phyloP scores from a whole-genome alignment of 495 filamentous ascomycete species.

The Annulohypoxylon nitens region DNA sequence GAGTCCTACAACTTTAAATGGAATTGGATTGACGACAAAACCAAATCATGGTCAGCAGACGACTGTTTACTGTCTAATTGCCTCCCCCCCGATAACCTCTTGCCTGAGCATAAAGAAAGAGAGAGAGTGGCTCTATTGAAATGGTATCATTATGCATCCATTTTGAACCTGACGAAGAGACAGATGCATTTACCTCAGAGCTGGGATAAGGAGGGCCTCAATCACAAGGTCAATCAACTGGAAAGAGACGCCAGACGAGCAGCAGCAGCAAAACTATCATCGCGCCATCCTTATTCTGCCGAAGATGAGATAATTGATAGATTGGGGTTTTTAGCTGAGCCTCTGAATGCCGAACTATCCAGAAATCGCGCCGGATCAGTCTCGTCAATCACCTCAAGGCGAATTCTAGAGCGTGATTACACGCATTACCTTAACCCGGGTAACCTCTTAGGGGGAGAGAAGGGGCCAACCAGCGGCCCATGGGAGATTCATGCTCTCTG shows the following conservation, averaged over 20 bases:
- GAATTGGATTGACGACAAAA: conserved; percentile 9
- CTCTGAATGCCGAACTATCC: conserved; percentile 23
- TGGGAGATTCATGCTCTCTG: conserved; percentile 45
- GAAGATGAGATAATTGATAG: conserved; percentile 40
- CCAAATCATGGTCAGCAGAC: not conserved
- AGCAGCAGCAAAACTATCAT: conserved; percentile 28
- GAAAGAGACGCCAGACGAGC: conserved; percentile 20
- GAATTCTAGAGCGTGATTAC: conserved; percentile 18
- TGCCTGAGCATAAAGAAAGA: conserved; percentile 17
- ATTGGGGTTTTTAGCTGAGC: conserved; percentile 31
- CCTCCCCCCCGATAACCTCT: conserved; percentile 22
- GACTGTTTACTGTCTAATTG: conserved; percentile 4
- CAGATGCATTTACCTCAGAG: conserved; percentile 4
- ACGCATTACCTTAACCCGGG: conserved; percentile 24
- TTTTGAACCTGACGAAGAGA: conserved; percentile 15
- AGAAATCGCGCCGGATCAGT: conserved; percentile 6
- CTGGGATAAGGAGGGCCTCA: conserved; percentile 1
- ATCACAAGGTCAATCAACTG: conserved; percentile 6
- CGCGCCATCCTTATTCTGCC: conserved; percentile 27
- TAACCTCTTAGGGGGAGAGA: not conserved
- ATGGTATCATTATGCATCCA: conserved; percentile 35
- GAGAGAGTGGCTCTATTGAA: conserved; percentile 27
- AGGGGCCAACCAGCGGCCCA: conserved; percentile 20
- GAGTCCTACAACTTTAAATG: conserved; percentile 12
- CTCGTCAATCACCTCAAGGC: conserved; percentile 24